These are phyloP conservation scores for Bjerkandera adusta DNA, from an alignment of 1,284 basidiomycete genomes.

Conservation along the genomic window DNA sequence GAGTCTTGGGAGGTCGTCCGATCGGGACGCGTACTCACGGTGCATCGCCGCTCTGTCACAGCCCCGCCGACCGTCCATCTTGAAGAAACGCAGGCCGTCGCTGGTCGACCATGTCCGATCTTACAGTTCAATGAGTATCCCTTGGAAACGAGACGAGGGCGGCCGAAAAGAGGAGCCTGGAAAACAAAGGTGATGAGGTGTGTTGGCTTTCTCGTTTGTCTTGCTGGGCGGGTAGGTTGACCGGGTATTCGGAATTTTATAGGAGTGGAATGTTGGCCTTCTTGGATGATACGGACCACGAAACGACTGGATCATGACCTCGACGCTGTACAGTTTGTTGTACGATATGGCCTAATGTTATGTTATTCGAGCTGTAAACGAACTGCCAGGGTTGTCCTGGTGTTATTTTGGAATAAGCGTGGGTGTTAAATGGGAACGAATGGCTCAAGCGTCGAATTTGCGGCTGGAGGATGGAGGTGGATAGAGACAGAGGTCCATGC, in stretches of 20 bases:
- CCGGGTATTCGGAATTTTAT: background rate
- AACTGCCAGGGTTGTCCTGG: too few relatives aligned
- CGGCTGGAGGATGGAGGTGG: too few relatives aligned
- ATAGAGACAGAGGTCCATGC: too few relatives aligned
- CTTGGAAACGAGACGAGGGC: constrained; percentile 4
- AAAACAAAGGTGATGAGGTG: too few relatives aligned
- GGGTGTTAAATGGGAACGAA: too few relatives aligned
- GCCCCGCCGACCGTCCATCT: constrained; percentile 2
- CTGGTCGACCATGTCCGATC: constrained; percentile 4
- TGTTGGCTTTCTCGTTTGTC: too few relatives aligned
- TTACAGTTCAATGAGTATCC: background rate
- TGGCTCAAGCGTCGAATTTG: too few relatives aligned
- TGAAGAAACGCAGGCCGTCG: constrained; percentile 7
- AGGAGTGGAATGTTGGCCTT: background rate
- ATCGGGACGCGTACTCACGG: background rate
- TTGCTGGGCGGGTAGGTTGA: too few relatives aligned
- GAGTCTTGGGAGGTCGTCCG: background rate
- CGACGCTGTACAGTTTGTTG: background rate
- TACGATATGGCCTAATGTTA: too few relatives aligned
- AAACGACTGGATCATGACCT: background rate
- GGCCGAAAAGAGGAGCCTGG: too few relatives aligned
- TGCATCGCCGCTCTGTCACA: background rate
- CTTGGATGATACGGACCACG: background rate
- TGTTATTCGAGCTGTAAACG: too few relatives aligned
- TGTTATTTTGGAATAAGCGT: too few relatives aligned